Evolutionary conservation across 2,329 filamentous ascomycete species (phyloP).

Genomic region (Ustulina deusta): DNA sequence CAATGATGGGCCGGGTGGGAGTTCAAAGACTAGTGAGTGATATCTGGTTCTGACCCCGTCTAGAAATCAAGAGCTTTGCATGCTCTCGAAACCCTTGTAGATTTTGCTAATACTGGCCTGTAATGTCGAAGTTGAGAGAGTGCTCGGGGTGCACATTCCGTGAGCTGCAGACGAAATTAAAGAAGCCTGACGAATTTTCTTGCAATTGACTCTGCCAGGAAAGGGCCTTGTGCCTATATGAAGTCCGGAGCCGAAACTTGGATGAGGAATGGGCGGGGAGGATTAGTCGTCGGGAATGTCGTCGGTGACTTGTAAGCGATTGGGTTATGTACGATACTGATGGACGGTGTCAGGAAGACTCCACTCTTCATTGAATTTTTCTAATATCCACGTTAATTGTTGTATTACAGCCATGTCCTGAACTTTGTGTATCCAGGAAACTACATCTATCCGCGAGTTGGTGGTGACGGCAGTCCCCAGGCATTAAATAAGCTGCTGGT

Average conservation of each 20-base stretch:
- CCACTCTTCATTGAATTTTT: background rate
- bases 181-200: background rate
- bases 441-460: no score
- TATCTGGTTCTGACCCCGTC: background rate
- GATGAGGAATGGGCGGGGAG: background rate
- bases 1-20: slow-evolving; percentile 36
- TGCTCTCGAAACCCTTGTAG: background rate
- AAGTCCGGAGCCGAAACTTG: background rate
- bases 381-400: background rate
- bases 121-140: slow-evolving; percentile 32
- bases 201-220: background rate
- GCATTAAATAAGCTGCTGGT: background rate
- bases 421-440: background rate
- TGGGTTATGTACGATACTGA: background rate
- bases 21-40: slow-evolving; percentile 28
- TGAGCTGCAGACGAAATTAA: slow-evolving; percentile 9
- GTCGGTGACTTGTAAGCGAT: background rate
- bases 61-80: background rate
- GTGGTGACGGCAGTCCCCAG: background rate
- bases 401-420: background rate
- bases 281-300: background rate
- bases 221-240: background rate
- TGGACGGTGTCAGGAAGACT: background rate
- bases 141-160: slow-evolving; percentile 28
- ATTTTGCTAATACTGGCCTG: slow-evolving; percentile 12